phyloP scores from a whole-genome alignment of 352 stramenopile genomes.

The Phytophthora pseudosyringae region DNA sequence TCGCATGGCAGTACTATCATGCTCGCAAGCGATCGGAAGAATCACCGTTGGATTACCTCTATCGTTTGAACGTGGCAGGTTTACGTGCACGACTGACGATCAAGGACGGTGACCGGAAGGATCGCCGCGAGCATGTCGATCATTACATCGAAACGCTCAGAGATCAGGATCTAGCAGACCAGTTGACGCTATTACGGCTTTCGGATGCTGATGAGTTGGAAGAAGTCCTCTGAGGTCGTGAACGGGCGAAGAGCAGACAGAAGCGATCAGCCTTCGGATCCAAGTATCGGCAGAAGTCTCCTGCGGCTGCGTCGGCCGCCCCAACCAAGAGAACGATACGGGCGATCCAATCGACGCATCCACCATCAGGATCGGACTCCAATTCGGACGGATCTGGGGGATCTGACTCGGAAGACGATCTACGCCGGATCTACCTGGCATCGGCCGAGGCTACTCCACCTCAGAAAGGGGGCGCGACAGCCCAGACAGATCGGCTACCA shows the following conservation, averaged over 20 bases:
- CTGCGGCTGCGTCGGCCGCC: too few relatives aligned
- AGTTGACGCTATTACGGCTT: not conserved
- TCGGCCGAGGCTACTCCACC: too few relatives aligned
- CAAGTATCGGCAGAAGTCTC: not conserved
- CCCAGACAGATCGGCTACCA: too few relatives aligned
- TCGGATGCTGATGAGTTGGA: not conserved
- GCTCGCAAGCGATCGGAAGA: too few relatives aligned
- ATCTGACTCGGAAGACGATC: too few relatives aligned
- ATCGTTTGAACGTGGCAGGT: slow-evolving; percentile 5
- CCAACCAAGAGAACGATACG: too few relatives aligned
- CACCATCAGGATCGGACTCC: too few relatives aligned
- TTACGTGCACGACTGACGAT: slow-evolving; percentile 8
- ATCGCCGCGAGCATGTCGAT: not conserved
- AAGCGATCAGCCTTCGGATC: not conserved
- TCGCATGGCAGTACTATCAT: too few relatives aligned
- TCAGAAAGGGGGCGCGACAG: too few relatives aligned
- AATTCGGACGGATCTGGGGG: too few relatives aligned
- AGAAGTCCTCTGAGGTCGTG: not conserved
- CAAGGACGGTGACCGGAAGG: not conserved
- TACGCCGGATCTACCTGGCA: too few relatives aligned
- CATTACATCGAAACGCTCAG: slow-evolving; percentile 21
- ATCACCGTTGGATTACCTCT: slow-evolving; percentile 3
- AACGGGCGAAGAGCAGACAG: not conserved
- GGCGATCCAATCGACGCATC: too few relatives aligned
- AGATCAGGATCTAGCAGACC: slow-evolving; percentile 11